Percentiles rank a stretch among this genome's conserved stretches.
phyloP scores from a whole-genome alignment of 139 green algal genomes.

The Eudorina sp. region DNA sequence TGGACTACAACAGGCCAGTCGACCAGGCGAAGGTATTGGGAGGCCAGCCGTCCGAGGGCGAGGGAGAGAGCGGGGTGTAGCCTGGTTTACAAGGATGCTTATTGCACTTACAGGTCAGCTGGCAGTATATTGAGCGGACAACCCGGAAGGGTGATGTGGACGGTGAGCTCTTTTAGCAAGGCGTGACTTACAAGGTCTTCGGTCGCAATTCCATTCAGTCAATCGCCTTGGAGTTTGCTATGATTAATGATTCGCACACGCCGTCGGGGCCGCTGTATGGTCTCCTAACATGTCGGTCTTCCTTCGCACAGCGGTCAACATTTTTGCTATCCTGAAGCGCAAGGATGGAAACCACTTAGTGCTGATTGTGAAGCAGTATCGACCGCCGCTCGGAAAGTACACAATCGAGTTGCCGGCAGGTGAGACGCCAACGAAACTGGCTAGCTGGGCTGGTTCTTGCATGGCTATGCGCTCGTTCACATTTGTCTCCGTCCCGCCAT shows the following conservation, averaged over 20 bases:
- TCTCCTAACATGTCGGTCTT: not conserved
- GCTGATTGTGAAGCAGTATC: slow-evolving; percentile 40
- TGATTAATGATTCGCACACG: too few species aligned
- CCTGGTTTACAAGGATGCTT: too few species aligned
- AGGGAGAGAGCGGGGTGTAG: too few species aligned
- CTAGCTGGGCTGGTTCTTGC: not conserved
- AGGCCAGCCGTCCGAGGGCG: not conserved
- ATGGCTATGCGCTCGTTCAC: not conserved
- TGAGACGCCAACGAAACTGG: not conserved
- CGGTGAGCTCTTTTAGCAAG: slow-evolving; percentile 23
- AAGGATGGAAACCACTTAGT: slow-evolving; percentile 33
- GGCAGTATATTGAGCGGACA: slow-evolving; percentile 47
- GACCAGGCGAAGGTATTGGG: slow-evolving; percentile 17
- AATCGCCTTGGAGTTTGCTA: too few species aligned
- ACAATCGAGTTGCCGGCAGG: slow-evolving; percentile 44
- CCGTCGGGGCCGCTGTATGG: too few species aligned
- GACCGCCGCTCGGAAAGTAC: slow-evolving; percentile 28
- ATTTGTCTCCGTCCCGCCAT: too few species aligned
- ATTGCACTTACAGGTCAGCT: slow-evolving; percentile 17
- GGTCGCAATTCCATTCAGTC: too few species aligned
- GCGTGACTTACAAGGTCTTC: too few species aligned
- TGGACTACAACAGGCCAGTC: slow-evolving; percentile 23
- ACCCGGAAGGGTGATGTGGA: slow-evolving; percentile 39
- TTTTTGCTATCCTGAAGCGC: slow-evolving; percentile 41
- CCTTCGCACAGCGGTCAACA: slow-evolving; percentile 34